Evolutionary conservation across 768 basidiomycete species (phyloP), one percentile per base, ranked within the genome.

Genomic region (Sporobolomyces roseus): DNA sequence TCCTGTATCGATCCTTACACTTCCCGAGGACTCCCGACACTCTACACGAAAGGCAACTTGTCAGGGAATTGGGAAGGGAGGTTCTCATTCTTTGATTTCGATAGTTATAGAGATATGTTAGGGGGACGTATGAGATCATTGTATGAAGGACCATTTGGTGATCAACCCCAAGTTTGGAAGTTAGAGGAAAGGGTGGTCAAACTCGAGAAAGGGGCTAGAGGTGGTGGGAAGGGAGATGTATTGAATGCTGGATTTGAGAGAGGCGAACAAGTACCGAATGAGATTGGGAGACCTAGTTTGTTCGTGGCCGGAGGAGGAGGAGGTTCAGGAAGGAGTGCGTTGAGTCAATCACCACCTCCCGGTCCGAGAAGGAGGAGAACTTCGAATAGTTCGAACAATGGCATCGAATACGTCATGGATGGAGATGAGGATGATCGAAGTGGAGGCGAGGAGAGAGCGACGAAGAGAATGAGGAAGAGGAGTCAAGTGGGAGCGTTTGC

Each of bases 81-180:
- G 38, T 78, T 78, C 66, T 71, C 68, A 29, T 97, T 96, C 77
- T 85, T 85, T 45, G 87, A 88, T 10, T 97, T 94, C 75, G 86
- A 88, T 29, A 83, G 84, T 27, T 82, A 93, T 65, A 82, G 79
- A 53, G 80, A 79, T 65, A 81, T 80, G 79, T 73, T 81, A 14
- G 77, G 76, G 27, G 80, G 80, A 1, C 74, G 78, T 45, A 74
- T 74, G 5, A 78, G 83, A 0, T 81, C 83, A 13, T 79, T 94
- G n/a, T 85, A 89, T 73, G 84, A 85, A 49, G 87, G 88, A 51
- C 81, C 86, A 54, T 86, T 90, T 32, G 90, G 88, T 1, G 85
- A 88, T 73, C 92, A 97, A 78, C 86, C 85, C 23, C 93, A 96
- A 76, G 91, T 91, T 0, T 94, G 92, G 91, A 88, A 86, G 75